Conservation (phyloP, 2,329 filamentous ascomycete genomes). For the Talaromyces sp. region DNA sequence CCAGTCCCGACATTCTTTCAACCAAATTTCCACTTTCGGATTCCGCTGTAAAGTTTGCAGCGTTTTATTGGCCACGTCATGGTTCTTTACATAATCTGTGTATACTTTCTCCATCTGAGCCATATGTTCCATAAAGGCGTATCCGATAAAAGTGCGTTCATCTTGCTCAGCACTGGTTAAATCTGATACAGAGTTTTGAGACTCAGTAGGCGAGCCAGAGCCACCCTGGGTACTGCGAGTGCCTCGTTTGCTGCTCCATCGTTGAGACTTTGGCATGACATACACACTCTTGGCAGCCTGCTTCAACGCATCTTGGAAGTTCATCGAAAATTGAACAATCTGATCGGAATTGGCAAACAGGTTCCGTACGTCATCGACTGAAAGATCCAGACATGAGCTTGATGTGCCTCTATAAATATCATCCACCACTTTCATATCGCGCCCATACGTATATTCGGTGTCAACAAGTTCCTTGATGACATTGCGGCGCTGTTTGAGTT, state of each 20-base stretch:
- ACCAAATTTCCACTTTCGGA: constrained; percentile 68
- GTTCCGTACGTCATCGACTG: constrained; percentile 75
- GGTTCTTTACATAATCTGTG: constrained; percentile 59
- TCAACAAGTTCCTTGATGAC: constrained; percentile 89
- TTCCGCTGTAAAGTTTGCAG: constrained; percentile 46
- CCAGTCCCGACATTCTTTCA: constrained; percentile 87
- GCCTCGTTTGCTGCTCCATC: constrained; percentile 49
- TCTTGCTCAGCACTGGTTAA: constrained; percentile 52
- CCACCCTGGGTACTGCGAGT: constrained; percentile 33
- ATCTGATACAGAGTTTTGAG: constrained; percentile 22
- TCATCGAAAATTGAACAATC: constrained; percentile 78
- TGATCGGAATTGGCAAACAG: constrained; percentile 92
- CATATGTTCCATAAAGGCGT: constrained; percentile 53
- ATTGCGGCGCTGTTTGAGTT: constrained; percentile 74
- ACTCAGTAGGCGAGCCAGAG: constrained; percentile 24
- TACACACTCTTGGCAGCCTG: constrained; percentile 76
- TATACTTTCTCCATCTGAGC: constrained; percentile 60
- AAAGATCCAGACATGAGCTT: constrained; percentile 72
- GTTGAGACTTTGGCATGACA: constrained; percentile 54
- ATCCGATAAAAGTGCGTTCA: constrained; percentile 52
- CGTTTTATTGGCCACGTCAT: constrained; percentile 58
- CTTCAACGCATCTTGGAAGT: constrained; percentile 74
- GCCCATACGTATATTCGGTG: constrained; percentile 83
- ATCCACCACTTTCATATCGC: constrained; percentile 95
- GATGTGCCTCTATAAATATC: constrained; percentile 97